phyloP scores from a whole-genome alignment of 371 early-diverging fungal species.

The Mucor irregularis region DNA sequence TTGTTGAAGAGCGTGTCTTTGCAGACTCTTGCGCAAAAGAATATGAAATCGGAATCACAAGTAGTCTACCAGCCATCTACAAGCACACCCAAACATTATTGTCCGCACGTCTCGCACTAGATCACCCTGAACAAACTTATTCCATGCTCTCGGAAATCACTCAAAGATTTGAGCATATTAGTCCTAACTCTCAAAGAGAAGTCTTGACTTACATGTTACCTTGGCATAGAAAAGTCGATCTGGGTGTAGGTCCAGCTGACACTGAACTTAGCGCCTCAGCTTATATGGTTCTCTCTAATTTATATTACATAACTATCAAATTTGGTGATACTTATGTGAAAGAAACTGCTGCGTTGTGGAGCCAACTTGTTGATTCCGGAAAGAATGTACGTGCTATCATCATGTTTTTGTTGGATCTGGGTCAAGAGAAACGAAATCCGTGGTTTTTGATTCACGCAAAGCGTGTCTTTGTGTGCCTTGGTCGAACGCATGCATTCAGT shows the following conservation, averaged over 20 bases:
- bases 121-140: slow-evolving; percentile 68
- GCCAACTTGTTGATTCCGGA: slow-evolving; percentile 70
- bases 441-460: slow-evolving; percentile 79
- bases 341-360: slow-evolving; percentile 83
- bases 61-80: slow-evolving; percentile 80
- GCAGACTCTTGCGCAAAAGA: slow-evolving; percentile 66
- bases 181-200: slow-evolving; percentile 61
- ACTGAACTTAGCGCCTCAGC: slow-evolving; percentile 58
- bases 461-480: slow-evolving; percentile 79
- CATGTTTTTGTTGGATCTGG: slow-evolving; percentile 72
- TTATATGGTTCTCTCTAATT: slow-evolving; percentile 74
- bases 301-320: slow-evolving; percentile 84
- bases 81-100: slow-evolving; percentile 75
- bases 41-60: slow-evolving; percentile 74
- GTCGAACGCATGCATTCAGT: slow-evolving; percentile 65
- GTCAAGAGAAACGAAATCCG: slow-evolving; percentile 76
- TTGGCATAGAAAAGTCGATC: slow-evolving; percentile 83
- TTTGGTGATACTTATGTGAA: slow-evolving; percentile 77
- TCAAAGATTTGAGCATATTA: slow-evolving; percentile 73
- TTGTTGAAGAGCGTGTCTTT: slow-evolving; percentile 70
- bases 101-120: slow-evolving; percentile 70
- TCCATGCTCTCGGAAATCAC: slow-evolving; percentile 80
- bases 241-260: slow-evolving; percentile 51
- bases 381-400: slow-evolving; percentile 71
- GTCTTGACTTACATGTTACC: slow-evolving; percentile 79